Base-by-base conservation (phyloP, 2,329 filamentous ascomycete species). In the Diplocarpon rosae region DNA sequence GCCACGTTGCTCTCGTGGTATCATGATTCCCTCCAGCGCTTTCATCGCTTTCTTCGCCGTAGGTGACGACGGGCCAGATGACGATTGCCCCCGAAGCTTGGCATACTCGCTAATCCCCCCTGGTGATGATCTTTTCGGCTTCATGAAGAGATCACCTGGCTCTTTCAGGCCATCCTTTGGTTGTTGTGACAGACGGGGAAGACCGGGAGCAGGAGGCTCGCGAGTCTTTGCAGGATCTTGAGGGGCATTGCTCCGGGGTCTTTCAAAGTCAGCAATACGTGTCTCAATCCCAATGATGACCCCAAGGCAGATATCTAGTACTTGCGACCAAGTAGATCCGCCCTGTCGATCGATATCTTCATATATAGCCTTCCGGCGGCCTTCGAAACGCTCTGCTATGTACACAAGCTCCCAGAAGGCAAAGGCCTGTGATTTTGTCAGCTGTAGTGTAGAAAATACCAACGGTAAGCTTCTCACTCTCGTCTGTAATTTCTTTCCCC, bases 371-470 rank as follows among this genome's bases (percentile, higher is more conserved):
- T 83, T 85, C 42, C 90, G 77, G 27, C 58, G 79, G n/a, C 78
- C 72, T 13, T 80, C 72, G 51, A 84, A 89, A 43, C 78, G 74
- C 45, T 83, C 75, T 31, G 85, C 80, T 54, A 95, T 94, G 45
- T 85, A 72, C 27, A 79, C 78, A 24, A 95, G 69, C 60, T 96
- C 90, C 89, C 89, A 95, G 63, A 94, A 83, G 13, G 90, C 89
- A 62, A 93, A 94, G 0, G 78, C 75, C 74, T 85, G 47, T 1
- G 16, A n/a, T 33, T 15, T 4, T 15, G 37, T 59, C 48, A 60
- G 56, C 29, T 15, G 13, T 16, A 14, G 16, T 17, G 3, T 31
- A 3, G 7, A 33, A 9, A 24, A 24, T 14, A 5, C 9, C 1
- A 13, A n/a, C 7, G 14, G 6, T 2, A 13, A 12, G 11, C 8